Base-by-base conservation (phyloP, 768 basidiomycete genomes). In the Kwoniella dejecticola region DNA sequence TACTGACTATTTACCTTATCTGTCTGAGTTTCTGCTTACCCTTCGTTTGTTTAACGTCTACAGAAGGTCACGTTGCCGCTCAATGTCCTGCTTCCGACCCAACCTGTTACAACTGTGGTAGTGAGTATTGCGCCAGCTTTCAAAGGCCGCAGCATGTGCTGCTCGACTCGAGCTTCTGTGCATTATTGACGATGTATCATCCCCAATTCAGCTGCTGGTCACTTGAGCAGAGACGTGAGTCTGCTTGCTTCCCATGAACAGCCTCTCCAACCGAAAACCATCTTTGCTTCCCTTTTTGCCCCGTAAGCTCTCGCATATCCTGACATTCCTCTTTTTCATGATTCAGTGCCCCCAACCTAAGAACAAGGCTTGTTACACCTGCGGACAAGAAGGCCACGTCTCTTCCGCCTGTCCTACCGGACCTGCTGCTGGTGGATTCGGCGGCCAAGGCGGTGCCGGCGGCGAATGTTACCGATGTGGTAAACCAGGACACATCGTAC, bases 381-480 rank as follows among this genome's bases (percentile, higher is more conserved):
- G 77, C 54, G 72, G 72, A 30, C 68, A 77, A 64, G 76, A 77
- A 59, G 77, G 76, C 29, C 77, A 79, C 73, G 61, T 79, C 64
- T 72, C 76, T 41, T 67, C 71, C 36, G 69, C 64, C 30, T 79
- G 77, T 69, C 76, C 77, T 23, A 42, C 58, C 17, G 71, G 68
- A 40, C 68, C 71, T 60, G 62, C 58, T 54, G 60, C 52, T 21
- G 71, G 68, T 57, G 74, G 57, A 60, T 70, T 64, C 61, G 75
- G 66, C 47, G 67, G 59, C 41, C 64, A 55, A 46, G 68, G 69
- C 54, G 70, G 57, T 44, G 68, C 49, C 38, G 64, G 64, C 56
- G 75, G 75, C 49, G 74, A 76, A 54, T 79, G 77, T 66, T 79
- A 76, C 73, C 57, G 66, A 63, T 79, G 77, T 58, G 77, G 77